Conservation (phyloP, 805 yeast genomes). For the Saccharomycopsis sp. region DNA sequence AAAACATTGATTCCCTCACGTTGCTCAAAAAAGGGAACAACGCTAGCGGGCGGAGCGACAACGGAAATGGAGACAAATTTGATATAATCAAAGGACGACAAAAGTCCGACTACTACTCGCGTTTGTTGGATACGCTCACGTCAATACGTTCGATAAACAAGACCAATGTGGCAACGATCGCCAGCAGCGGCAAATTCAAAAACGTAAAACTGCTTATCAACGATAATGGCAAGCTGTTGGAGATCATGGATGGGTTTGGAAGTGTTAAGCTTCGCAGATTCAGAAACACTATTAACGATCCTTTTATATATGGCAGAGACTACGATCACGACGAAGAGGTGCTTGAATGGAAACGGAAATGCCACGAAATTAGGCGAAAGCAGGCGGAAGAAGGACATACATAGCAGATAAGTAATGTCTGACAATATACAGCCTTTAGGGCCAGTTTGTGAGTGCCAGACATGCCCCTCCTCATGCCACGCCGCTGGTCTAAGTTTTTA, state of each 20-base stretch:
- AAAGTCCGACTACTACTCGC: conserved; percentile 38
- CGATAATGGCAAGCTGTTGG: conserved; percentile 25
- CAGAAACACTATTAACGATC: conserved; percentile 38
- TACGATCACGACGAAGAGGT: conserved; percentile 21
- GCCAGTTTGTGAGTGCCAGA: background rate
- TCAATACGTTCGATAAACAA: conserved; percentile 42
- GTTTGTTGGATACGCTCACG: conserved; percentile 40
- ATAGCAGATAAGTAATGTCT: too few species aligned
- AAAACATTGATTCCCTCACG: conserved; percentile 12
- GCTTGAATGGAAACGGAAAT: conserved; percentile 4
- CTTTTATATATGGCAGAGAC: conserved; percentile 41
- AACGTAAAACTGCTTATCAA: conserved; percentile 22
- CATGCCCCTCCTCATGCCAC: too few species aligned
- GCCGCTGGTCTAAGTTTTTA: background rate
- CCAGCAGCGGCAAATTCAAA: conserved; percentile 40
- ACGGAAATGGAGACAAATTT: conserved; percentile 24
- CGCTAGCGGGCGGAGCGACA: background rate
- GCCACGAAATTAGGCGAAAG: background rate
- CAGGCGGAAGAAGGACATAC: too few species aligned
- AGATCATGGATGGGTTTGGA: conserved; percentile 42
- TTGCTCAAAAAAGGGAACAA: background rate
- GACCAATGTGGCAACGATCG: conserved; percentile 46
- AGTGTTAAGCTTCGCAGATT: conserved; percentile 38
- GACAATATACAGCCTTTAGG: too few species aligned
- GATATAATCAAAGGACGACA: conserved; percentile 37